Evolutionary conservation across 495 filamentous ascomycete genomes (phyloP).

Genomic region (Penicillium arizonense): DNA sequence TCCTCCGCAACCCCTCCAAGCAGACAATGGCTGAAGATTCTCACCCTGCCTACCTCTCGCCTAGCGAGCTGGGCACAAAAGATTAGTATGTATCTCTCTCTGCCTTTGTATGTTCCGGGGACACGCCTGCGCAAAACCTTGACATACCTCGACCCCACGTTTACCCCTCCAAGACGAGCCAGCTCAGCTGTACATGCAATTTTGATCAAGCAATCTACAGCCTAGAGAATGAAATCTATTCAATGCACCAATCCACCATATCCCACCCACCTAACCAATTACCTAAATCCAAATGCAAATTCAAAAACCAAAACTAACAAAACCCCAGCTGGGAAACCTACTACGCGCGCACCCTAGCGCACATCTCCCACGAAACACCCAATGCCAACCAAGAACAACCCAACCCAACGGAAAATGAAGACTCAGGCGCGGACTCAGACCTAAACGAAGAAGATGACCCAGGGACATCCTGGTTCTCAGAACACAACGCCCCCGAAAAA

Average conservation of each 20-base stretch:
- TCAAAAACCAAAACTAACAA: constrained; percentile 3
- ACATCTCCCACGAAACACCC: constrained; percentile 28
- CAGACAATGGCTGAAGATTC: constrained; percentile 24
- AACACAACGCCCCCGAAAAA: constrained; percentile 50
- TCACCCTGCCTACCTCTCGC: constrained; percentile 44
- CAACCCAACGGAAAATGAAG: constrained; percentile 2
- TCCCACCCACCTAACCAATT: background rate
- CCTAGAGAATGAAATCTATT: background rate
- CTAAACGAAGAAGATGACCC: constrained; percentile 45
- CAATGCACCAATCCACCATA: background rate
- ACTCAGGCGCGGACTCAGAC: constrained; percentile 12
- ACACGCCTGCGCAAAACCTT: background rate
- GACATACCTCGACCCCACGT: constrained; percentile 8
- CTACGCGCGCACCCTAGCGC: constrained; percentile 42
- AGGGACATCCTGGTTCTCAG: constrained; percentile 54
- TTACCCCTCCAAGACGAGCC: constrained; percentile 15
- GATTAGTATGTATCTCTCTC: constrained; percentile 45
- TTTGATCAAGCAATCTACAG: no score
- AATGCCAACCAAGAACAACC: background rate
- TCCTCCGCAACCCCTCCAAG: constrained; percentile 6
- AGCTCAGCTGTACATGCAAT: background rate
- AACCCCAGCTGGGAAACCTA: constrained; percentile 44
- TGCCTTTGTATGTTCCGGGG: background rate
- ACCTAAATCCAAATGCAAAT: background rate
- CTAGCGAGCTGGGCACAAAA: constrained; percentile 54